These are phyloP conservation scores for Patellifolia procumbens DNA, from an alignment of 179 eudicot genomes.

Conservation along the genomic window DNA sequence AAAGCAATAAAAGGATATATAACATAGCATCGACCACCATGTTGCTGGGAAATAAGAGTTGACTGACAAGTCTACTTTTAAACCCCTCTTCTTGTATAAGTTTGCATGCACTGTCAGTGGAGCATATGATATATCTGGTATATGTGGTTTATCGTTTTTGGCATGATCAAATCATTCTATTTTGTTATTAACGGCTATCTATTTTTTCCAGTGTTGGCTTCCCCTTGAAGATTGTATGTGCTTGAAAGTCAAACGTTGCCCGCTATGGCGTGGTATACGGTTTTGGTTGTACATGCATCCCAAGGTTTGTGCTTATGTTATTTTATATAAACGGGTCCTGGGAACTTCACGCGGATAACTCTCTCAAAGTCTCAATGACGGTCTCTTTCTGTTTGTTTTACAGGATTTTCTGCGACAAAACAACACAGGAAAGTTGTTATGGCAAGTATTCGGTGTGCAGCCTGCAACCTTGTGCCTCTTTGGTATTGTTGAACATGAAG, in stretches of 20 bases:
- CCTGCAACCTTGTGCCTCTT: constrained; percentile 81
- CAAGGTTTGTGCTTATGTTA: constrained; percentile 51
- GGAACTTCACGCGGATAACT: constrained; percentile 8
- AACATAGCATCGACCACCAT: no score
- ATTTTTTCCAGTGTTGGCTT: constrained; percentile 80
- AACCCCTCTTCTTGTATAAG: no score
- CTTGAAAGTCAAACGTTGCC: constrained; percentile 47
- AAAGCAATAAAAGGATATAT: no score
- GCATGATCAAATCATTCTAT: not conserved
- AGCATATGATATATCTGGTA: not conserved
- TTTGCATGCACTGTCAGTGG: not conserved
- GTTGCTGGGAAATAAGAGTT: no score
- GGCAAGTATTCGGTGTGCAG: constrained; percentile 94
- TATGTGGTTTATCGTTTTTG: not conserved
- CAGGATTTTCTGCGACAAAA: constrained; percentile 96
- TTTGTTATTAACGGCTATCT: not conserved
- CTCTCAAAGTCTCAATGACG: not conserved
- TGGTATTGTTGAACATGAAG: constrained; percentile 90
- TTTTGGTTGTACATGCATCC: constrained; percentile 99
- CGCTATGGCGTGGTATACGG: constrained; percentile 66
- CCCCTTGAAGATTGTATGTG: constrained; percentile 92
- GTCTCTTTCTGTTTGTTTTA: not conserved
- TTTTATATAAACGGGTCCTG: constrained; percentile 8
- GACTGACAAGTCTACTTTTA: no score
- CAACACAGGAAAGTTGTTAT: constrained; percentile 93